A percentile compares a stretch with the other conserved stretches of the same genome.
These are phyloP conservation scores for Tetraselmis chui DNA, from an alignment of 139 green algal species.

Conservation along the genomic window DNA sequence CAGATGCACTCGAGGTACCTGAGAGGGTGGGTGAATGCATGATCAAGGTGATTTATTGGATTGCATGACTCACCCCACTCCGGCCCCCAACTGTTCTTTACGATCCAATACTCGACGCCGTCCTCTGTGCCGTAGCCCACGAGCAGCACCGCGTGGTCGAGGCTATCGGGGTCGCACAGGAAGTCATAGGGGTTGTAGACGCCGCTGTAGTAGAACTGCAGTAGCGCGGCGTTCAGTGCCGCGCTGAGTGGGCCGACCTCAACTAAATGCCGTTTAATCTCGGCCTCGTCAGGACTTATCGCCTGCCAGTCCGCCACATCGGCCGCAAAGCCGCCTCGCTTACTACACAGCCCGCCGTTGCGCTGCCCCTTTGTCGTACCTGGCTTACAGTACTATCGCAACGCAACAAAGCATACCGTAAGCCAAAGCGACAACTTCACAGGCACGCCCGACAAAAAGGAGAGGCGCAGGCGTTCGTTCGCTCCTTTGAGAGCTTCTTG, in stretches of 20 bases:
- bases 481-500: too few relatives aligned
- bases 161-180: background rate
- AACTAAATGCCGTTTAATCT: background rate
- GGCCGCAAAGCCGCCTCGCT: background rate
- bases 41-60: too few relatives aligned
- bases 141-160: conserved; percentile 7
- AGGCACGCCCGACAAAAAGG: too few relatives aligned
- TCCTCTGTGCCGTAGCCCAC: conserved; percentile 7
- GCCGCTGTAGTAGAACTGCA: background rate
- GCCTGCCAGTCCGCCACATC: background rate
- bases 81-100: conserved; percentile 8
- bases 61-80: conserved; percentile 1
- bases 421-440: too few relatives aligned
- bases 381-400: background rate
- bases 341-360: background rate
- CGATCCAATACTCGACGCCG: conserved; percentile 6
- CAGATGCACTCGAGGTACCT: too few relatives aligned
- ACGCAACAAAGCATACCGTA: too few relatives aligned
- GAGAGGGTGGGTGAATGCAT: too few relatives aligned
- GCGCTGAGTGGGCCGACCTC: background rate
- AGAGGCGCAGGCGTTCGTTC: too few relatives aligned
- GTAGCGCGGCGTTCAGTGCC: background rate
- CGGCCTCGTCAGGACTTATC: background rate
- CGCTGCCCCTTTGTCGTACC: background rate
- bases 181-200: background rate